phyloP scores from a whole-genome alignment of 306 rosid genomes.

The Inga oerstediana region DNA sequence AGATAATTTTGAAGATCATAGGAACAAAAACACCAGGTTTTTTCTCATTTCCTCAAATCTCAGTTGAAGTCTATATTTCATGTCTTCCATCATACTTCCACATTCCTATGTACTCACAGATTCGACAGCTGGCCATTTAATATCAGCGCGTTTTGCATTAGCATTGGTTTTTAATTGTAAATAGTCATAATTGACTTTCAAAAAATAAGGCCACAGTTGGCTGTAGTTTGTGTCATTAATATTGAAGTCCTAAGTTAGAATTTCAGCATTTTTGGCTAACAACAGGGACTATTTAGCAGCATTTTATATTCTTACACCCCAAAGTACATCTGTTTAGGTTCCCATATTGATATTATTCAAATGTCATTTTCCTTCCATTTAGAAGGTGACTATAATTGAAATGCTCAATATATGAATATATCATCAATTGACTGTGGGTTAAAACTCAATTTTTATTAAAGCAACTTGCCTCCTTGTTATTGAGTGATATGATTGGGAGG shows the following conservation, averaged over 20 bases:
- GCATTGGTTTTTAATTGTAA: slow-evolving; percentile 31
- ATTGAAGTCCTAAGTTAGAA: background rate
- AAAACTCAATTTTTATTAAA: background rate
- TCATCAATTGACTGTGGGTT: background rate
- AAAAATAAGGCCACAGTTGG: slow-evolving; percentile 9
- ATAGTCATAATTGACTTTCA: slow-evolving; percentile 35
- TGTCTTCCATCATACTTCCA: background rate
- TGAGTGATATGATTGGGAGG: background rate
- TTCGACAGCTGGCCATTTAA: slow-evolving; percentile 16
- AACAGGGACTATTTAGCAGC: background rate
- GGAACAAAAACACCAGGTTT: slow-evolving; percentile 32
- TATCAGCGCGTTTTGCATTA: background rate
- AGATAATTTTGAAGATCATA: slow-evolving; percentile 25
- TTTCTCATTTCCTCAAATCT: slow-evolving; percentile 27
- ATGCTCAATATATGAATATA: background rate
- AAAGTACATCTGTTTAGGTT: background rate
- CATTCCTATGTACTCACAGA: slow-evolving; percentile 13
- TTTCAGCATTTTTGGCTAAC: background rate
- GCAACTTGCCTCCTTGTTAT: background rate
- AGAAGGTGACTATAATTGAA: background rate
- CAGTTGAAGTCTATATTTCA: background rate
- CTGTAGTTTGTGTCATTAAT: background rate
- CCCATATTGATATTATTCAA: background rate
- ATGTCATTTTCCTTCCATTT: background rate
- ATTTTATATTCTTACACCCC: background rate